These are phyloP conservation scores for Monoraphidium neglectum DNA, from an alignment of 139 green algal species.

Conservation along the genomic window DNA sequence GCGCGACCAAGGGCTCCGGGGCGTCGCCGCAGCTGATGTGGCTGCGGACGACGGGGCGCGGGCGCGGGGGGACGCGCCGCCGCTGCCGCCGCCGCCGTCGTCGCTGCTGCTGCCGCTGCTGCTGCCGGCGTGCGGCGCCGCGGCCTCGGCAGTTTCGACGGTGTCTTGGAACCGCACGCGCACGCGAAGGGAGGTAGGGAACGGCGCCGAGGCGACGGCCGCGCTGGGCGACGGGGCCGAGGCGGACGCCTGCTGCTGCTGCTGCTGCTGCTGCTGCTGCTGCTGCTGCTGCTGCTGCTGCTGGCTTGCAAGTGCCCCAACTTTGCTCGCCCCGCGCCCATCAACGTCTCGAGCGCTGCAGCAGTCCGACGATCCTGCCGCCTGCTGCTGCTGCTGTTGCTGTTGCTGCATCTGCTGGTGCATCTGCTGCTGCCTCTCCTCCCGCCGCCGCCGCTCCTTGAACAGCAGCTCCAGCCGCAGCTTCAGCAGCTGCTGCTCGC, in stretches of 20 bases:
- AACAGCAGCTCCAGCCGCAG: too few species aligned
- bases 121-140: too few species aligned
- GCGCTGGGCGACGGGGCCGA: neutral
- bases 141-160: too few species aligned
- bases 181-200: too few species aligned
- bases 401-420: neutral
- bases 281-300: neutral
- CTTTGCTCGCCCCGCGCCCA: neutral
- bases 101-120: conserved; percentile 6
- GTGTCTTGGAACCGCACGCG: too few species aligned
- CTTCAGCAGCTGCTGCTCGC: neutral
- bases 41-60: neutral
- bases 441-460: neutral
- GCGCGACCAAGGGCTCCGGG: too few species aligned
- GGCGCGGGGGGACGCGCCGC: neutral
- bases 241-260: conserved; percentile 2
- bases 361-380: too few species aligned
- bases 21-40: neutral
- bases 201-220: too few species aligned
- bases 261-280: neutral
- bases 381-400: too few species aligned
- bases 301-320: neutral
- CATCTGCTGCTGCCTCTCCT: neutral
- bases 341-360: too few species aligned
- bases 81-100: neutral